Evolutionary conservation across 164 flowering plant genomes (phyloP), one percentile per base, ranked within the genome.

Genomic region (Protea cynaroides): DNA sequence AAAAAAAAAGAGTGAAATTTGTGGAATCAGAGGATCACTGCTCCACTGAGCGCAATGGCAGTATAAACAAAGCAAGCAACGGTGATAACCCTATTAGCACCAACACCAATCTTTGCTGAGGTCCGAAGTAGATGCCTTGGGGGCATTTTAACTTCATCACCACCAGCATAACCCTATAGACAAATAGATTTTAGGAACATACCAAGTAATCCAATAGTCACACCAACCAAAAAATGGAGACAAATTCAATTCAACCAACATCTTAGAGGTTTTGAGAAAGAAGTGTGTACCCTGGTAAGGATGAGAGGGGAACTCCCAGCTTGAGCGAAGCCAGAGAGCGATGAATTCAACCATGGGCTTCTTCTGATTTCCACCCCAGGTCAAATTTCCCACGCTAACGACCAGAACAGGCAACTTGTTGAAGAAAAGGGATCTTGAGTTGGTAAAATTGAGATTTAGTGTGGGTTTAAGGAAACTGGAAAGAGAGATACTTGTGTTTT

Each of bases 361-460:
- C 83, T 93, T 90, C 70, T 97, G 97, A 78, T 87, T 93, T 43
- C 98, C 98, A 53, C 98, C 98, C 92, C 92, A 93, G 18, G 92
- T 93, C 79, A 93, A 76, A 77, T 93, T 93, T 58, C 98, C 97
- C 10, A 90, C 89, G 52, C 98, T 93, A 46, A 93, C 83, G 60
- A 93, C 97, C 19, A 90, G 89, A 49, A 93, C 89, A 0, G 92
- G 89, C 82, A 92, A 79, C 75, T 96, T 92, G 60, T 67, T 10
- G 53, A 7, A 25, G 23, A 47, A 17, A n/a, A n/a, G n/a, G n/a
- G n/a, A n/a, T n/a, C n/a, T n/a, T n/a, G n/a, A n/a, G n/a, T n/a
- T n/a, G n/a, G n/a, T n/a, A n/a, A n/a, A n/a, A n/a, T n/a, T n/a
- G n/a, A n/a, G n/a, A n/a, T n/a, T n/a, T n/a, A n/a, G n/a, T n/a